Base-by-base conservation (phyloP, 768 basidiomycete species). In the Pleurotus citrinopileatus region DNA sequence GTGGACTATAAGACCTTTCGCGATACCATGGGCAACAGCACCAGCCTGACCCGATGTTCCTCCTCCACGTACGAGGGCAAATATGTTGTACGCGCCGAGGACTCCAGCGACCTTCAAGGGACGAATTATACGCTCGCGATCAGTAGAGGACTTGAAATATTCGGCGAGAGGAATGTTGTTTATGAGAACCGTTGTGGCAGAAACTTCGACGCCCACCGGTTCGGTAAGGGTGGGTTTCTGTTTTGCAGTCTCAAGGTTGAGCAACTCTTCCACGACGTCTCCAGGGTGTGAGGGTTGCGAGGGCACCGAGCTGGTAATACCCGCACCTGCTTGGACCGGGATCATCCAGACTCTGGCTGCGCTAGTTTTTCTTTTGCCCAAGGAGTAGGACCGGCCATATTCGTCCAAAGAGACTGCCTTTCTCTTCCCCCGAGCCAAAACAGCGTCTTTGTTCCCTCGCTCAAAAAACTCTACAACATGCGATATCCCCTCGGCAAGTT, bases 281-380 rank as follows among this genome's bases (percentile, higher is more conserved):
- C 59, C 54, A 1, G 62, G 52, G 52, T 34, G 61, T 53, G 28
- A 50, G 36, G 5, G 57, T 28, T 17, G 36, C n/a, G 55, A 25
- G 32, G 52, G 42, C 13, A 23, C 15, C 23, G 54, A 27, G 13
- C 27, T 36, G 36, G 61, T 38, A 13, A 59, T 10, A 22, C 59
- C 46, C 6, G 59, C 2, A 36, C 17, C 36, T 32, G 57, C 13
- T 48, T 77, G 71, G 22, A 81, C 80, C 28, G 86, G 82, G 56
- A 97, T 89, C 75, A 96, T 88, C 95, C 95, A 98, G 7, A 95
- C 94, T 34, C 92, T 81, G 29, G 95, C 94, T 1, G 87, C 75
- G 61, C 90, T 91, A 56, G 92, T 92, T 72, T 98, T 98, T 59
- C 95, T 80, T 69, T 84, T 81, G 34, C 95, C 95, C 45, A 89